Percentiles rank a stretch among this genome's conserved stretches.
phyloP scores from a whole-genome alignment of 192 early-diverging fungal species.

The Backusella circina region DNA sequence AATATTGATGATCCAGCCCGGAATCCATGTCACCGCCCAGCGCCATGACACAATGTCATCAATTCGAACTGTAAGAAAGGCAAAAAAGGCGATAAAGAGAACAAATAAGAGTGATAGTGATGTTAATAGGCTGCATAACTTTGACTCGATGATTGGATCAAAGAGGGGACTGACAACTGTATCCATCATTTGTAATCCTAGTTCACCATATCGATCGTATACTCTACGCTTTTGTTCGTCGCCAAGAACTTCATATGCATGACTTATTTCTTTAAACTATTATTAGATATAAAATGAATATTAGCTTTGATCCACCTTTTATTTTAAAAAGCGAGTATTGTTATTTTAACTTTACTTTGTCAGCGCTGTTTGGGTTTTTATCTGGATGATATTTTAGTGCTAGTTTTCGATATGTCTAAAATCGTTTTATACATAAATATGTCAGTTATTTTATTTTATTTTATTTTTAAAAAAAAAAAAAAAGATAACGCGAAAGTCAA shows the following conservation, averaged over 20 bases:
- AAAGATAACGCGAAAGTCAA: background rate
- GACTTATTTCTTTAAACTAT: slow-evolving; percentile 80
- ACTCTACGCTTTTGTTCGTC: slow-evolving; percentile 81
- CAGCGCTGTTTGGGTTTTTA: slow-evolving; percentile 49
- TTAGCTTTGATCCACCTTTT: background rate
- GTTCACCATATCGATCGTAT: slow-evolving; percentile 87
- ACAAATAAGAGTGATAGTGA: slow-evolving; percentile 46
- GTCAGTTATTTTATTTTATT: background rate
- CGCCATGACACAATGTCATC: slow-evolving; percentile 71
- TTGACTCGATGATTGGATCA: slow-evolving; percentile 61
- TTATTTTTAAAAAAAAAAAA: too few relatives aligned
- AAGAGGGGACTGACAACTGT: slow-evolving; percentile 63
- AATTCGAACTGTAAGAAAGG: slow-evolving; percentile 71
- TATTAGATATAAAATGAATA: background rate
- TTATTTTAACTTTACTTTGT: slow-evolving; percentile 23
- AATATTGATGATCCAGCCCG: slow-evolving; percentile 74
- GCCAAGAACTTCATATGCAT: slow-evolving; percentile 77
- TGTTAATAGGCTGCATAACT: slow-evolving; percentile 58
- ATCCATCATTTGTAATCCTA: slow-evolving; percentile 74
- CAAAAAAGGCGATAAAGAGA: slow-evolving; percentile 79
- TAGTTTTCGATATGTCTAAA: slow-evolving; percentile 41
- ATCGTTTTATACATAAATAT: background rate
- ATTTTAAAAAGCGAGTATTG: background rate
- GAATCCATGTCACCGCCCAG: slow-evolving; percentile 75
- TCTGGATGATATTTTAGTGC: slow-evolving; percentile 68